Evolutionary conservation across 2,329 filamentous ascomycete genomes (phyloP), one percentile per base, ranked within the genome.

Genomic region (Sporothrix humicola): DNA sequence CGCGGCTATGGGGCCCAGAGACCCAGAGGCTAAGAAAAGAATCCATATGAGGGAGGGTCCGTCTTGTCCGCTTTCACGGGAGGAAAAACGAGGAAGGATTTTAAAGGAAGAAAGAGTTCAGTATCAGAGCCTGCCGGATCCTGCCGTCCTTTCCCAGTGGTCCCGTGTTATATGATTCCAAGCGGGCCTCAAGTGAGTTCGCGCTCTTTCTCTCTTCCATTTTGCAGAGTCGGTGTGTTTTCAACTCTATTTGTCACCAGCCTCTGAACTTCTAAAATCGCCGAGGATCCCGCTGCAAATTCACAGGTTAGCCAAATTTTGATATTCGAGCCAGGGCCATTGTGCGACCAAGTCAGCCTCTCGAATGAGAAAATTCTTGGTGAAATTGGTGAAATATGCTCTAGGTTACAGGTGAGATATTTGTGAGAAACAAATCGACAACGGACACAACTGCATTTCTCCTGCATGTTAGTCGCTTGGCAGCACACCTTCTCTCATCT

Each of bases 1-100:
- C 31, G 31, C 31, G 31, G 31, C 31, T 37, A 37, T 37, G 31
- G 20, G 52, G 10, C 20, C 20, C 52, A 56, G 52, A 56, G 31
- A 37, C 31, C 31, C 31, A 37, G 31, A 37, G 31, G 59, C 61
- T 44, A 65, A 44, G 61, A 44, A 65, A 37, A 68, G 46, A 68
- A 52, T 37, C 44, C 46, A 52, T 48, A 52, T 48, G 44, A 15
- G n/a, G 65, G 20, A 50, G n/a, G 63, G 63, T 68, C 44, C 31
- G 31, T 37, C 7, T 37, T 37, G 31, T 37, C 46, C 44, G 20
- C 20, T 44, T 20, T 44, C 59, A 61, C 31, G 31, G 59, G 20
- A 23, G 10, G 12, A 52, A 52, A 52, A n/a, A 20, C 20, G 23
- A 37, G 10, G 26, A 17, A 59, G 12, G 17, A n/a, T 17, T 17